Evolutionary conservation across 2,329 filamentous ascomycete genomes (phyloP), one percentile per base, ranked within the genome.

Genomic region (Arachnopeziza araneosa): DNA sequence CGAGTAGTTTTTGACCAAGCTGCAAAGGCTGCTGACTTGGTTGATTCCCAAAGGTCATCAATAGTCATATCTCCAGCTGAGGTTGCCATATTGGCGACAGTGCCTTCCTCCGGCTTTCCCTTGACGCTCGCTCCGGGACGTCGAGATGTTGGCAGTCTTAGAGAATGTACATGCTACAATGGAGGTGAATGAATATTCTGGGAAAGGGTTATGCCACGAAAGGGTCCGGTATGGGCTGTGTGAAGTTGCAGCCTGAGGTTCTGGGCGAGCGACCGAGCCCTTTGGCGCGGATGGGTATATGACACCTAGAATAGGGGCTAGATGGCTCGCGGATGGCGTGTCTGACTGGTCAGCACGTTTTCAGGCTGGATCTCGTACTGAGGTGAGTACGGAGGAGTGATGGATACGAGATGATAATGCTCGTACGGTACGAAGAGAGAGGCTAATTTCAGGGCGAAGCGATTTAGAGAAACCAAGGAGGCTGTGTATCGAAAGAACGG

Each of bases 1-100:
- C 68, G 60, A 1, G 69, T 70, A 10, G 68, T 72, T 58, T 63
- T 70, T 1, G 69, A 67, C 70, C 69, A 72, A 56, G 55, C 65
- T 49, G 59, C 55, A 26, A 68, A 21, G 2, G 60, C 57, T 3
- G 61, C 59, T 5, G 59, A 59, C 44, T 68, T 67, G 19, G 64
- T 59, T 19, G 60, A 63, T 30, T 69, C 65, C 65, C 65, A 71
- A 17, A 65, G 67, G 67, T 71, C 68, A 48, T 70, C 69, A 50
- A 72, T 65, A 23, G 63, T 70, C 66, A 69, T 68, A 26, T 68
- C 62, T 57, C 55, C 59, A 17, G 36, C 52, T 17, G 64, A 60
- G 50, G 64, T 62, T 24, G 63, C 58, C 67, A 69, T 69, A 3
- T 44, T 44, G 4, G 36, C 36, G 36, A 44, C 36, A 44, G 36